Base-by-base conservation (phyloP, 2,329 filamentous ascomycete species). In the Aaosphaeria arxii region DNA sequence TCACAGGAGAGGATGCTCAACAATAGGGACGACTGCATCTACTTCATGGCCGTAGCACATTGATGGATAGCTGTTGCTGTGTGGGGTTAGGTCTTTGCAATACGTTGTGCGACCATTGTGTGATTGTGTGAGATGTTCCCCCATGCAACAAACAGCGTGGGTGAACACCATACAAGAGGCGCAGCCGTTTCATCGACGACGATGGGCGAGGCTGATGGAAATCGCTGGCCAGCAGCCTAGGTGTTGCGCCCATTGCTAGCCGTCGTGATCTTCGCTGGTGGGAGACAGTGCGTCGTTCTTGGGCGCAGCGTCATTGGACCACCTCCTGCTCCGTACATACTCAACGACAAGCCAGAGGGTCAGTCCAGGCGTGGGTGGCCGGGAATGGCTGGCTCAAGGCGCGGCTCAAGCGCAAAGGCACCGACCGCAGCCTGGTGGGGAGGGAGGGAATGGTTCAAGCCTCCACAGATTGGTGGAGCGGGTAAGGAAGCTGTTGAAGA, bases 251-350 rank as follows among this genome's bases (percentile, higher is more conserved):
- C 41, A 17, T 11, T 13, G 32, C 32, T 29, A 24, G 43, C 44
- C 7, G n/a, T 29, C 28, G 13, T 47, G 48, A 50, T 50, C 48
- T 43, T 49, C 47, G 46, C 46, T 29, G 35, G 41, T 31, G 44
- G 17, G 32, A 57, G 62, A 63, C 63, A 62, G 60, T 54, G 55
- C 50, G 50, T 53, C 51, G 64, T 67, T 63, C 63, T 65, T 62
- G 63, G 47, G 46, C 41, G 40, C 48, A 50, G 48, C 57, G 57
- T 57, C 54, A 63, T 58, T 63, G 60, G 66, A 54, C 63, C 64
- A 63, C 17, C 17, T 24, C 17, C 17, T 24, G 17, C 17, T 24
- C 17, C 17, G 17, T 24, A 24, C 17, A 24, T 64, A 59, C 62
- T 53, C 58, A 62, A 61, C 63, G 63, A 59, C 62, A 51, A 50